Conservation (phyloP, 352 stramenopile species). For the Lagenidium giganteum region DNA sequence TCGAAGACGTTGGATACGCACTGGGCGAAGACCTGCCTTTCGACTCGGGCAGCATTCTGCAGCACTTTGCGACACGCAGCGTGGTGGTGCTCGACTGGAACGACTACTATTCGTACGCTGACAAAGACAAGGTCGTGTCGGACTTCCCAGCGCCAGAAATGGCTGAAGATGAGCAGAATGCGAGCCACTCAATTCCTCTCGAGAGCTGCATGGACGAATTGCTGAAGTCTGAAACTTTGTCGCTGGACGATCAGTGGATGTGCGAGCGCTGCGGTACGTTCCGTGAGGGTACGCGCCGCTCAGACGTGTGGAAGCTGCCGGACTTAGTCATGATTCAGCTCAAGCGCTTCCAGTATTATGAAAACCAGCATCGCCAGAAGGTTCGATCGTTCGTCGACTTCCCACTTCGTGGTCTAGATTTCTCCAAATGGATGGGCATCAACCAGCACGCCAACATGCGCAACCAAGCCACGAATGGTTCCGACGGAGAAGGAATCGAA, state of each 20-base stretch:
- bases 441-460: slow-evolving; percentile 16
- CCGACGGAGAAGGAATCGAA: no score
- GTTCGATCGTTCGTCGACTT: slow-evolving; percentile 78
- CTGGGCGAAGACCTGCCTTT: slow-evolving; percentile 33
- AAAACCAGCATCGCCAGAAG: slow-evolving; percentile 82
- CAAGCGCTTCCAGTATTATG: slow-evolving; percentile 87
- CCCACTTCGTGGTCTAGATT: slow-evolving; percentile 69
- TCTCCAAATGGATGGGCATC: slow-evolving; percentile 65
- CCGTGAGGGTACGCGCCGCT: slow-evolving; percentile 48
- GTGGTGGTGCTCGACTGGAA: slow-evolving; percentile 77
- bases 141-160: slow-evolving; percentile 26
- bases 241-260: slow-evolving; percentile 65
- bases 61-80: slow-evolving; percentile 68
- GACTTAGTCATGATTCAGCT: slow-evolving; percentile 86
- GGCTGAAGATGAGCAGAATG: slow-evolving; percentile 19
- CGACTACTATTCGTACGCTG: slow-evolving; percentile 11
- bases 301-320: slow-evolving; percentile 66
- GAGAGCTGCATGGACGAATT: slow-evolving; percentile 65
- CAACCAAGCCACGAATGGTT: slow-evolving; percentile 2
- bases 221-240: slow-evolving; percentile 67
- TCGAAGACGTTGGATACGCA: slow-evolving; percentile 43
- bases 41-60: slow-evolving; percentile 48
- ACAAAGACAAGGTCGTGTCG: slow-evolving; percentile 18
- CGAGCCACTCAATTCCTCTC: slow-evolving; percentile 28
- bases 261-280: slow-evolving; percentile 65